Evolutionary conservation across 306 rosid genomes (phyloP), one percentile per base, ranked within the genome.

Genomic region (Medicago lupulina): DNA sequence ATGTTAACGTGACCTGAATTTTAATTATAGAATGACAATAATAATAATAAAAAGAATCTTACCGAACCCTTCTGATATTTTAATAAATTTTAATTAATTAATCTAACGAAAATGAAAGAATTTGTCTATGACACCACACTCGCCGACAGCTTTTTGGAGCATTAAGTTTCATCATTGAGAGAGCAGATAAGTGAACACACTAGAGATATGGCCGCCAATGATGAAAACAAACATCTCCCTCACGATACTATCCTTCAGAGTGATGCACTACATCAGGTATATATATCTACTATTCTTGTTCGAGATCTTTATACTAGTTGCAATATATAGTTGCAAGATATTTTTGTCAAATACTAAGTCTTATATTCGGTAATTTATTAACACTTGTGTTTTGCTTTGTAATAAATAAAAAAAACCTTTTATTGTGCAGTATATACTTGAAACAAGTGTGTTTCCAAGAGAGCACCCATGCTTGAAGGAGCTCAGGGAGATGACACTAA

Each of bases 371-470:
- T 23, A 23, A 23, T 23, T 23, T 23, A 23, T 23, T 8, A 41
- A 8, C 3, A 41, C 11, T 8, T 38, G 44, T 40, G 8, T 40
- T 40, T 3, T 40, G 9, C 12, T 9, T 41, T 8, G 10, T 41
- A 8, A 2, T 8, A 41, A 9, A 41, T 2, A 10, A 19, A 3
- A 54, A 53, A 8, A 2, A 1, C 8, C 4, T 18, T 53, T 28
- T 18, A 9, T 18, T 55, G 7, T 51, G 18, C 78, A 91, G 97
- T 93, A 91, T 68, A 86, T 93, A 46, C 81, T 93, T 18, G 92
- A 91, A 76, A 91, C 97, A 8, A 93, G 96, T 82, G 98, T 93
- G 14, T 79, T 67, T 88, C 98, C 98, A 59, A 91, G 90, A 85
- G 98, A 93, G 79, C 97, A 91, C 13, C 89, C 86, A 15, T 51